Conservation (phyloP, 139 green algal genomes). For the Chlamydomonas urium region DNA sequence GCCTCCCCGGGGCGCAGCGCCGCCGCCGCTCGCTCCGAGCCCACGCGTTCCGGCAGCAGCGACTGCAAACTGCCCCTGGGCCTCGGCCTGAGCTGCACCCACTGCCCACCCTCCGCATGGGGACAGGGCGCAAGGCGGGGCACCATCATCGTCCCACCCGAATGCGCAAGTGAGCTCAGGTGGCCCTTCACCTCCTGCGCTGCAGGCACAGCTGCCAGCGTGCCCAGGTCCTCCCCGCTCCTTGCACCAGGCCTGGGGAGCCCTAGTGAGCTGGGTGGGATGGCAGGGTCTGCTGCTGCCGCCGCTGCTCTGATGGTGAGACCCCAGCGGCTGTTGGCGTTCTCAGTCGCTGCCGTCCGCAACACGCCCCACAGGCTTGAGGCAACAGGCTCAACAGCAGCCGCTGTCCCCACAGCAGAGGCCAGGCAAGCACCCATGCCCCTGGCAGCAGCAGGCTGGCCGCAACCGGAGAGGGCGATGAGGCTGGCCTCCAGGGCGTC, state of each 20-base stretch:
- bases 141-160: not conserved
- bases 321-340: not conserved
- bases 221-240: no score
- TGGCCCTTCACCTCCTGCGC: no score
- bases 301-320: no score
- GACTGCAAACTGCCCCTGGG: constrained; percentile 43
- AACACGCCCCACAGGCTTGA: constrained; percentile 33
- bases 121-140: not conserved
- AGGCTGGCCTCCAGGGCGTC: no score
- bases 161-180: no score
- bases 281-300: no score
- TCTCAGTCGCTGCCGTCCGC: constrained; percentile 35
- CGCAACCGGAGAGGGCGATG: no score
- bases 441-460: no score
- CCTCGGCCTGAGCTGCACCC: constrained; percentile 36
- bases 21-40: not conserved
- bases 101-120: constrained; percentile 2
- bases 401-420: not conserved
- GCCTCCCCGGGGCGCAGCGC: constrained; percentile 16
- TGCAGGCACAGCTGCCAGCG: no score
- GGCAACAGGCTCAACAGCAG: not conserved
- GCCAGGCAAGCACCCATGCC: not conserved
- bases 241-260: no score
- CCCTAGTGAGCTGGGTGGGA: no score
- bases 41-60: constrained; percentile 36